Percentiles rank a stretch among this genome's conserved stretches.
These are phyloP conservation scores for Cetraspora pellucida DNA, from an alignment of 192 early-diverging fungal genomes.

Conservation along the genomic window DNA sequence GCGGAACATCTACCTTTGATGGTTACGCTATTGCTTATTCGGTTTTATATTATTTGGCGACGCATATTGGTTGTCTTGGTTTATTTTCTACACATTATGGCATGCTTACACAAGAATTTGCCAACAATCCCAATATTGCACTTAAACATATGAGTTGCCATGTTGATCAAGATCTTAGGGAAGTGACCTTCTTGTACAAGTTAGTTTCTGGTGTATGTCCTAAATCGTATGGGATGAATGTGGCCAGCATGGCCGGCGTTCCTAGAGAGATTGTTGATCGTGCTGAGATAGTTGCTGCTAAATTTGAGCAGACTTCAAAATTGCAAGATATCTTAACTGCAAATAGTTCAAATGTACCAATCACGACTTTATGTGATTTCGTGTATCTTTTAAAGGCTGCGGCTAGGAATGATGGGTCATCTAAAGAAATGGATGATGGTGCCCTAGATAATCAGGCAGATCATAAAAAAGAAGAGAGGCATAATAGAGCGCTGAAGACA, in stretches of 20 bases:
- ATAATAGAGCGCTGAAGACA: constrained; percentile 10
- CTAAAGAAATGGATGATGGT: constrained; percentile 28
- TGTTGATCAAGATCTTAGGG: constrained; percentile 75
- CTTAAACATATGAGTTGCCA: constrained; percentile 89
- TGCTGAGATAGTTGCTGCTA: constrained; percentile 69
- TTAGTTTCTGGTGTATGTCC: constrained; percentile 82
- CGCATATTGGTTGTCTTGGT: constrained; percentile 82
- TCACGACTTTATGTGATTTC: constrained; percentile 35
- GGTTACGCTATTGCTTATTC: constrained; percentile 95
- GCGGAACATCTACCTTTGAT: constrained; percentile 96
- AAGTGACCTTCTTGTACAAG: constrained; percentile 97
- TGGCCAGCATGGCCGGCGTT: constrained; percentile 95
- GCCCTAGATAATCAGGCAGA: constrained; percentile 35
- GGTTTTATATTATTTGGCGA: constrained; percentile 83
- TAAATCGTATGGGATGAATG: constrained; percentile 98
- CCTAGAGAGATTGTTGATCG: constrained; percentile 68
- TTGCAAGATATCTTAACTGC: constrained; percentile 35
- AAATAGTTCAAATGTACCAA: constrained; percentile 11
- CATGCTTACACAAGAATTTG: constrained; percentile 85
- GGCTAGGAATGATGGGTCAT: neutral
- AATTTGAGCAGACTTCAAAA: constrained; percentile 68
- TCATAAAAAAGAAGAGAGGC: constrained; percentile 25
- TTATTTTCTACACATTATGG: constrained; percentile 98
- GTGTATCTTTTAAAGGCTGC: constrained; percentile 32
- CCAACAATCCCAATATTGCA: constrained; percentile 70